Percentiles rank a stretch among this genome's conserved stretches.
Conservation (phyloP, 352 stramenopile species). For the Pythium pyrilobum region DNA sequence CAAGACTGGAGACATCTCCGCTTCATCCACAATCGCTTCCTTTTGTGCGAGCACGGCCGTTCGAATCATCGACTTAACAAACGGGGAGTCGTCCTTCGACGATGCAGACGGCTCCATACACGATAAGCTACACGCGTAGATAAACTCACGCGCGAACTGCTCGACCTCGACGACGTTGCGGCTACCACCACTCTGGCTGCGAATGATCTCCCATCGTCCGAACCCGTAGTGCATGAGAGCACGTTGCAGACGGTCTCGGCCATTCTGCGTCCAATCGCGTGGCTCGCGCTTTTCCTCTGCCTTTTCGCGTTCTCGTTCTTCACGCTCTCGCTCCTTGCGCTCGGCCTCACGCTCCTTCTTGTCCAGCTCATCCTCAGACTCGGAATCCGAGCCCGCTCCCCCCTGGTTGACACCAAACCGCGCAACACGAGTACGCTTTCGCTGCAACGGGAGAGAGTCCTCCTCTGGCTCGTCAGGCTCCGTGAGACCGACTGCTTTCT, state of each 20-base stretch:
- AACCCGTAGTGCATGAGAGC: constrained; percentile 87
- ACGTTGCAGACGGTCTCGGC: constrained; percentile 75
- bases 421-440: constrained; percentile 80
- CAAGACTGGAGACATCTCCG: constrained; percentile 62
- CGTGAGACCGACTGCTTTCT: constrained; percentile 93
- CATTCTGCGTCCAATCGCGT: constrained; percentile 85
- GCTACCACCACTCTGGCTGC: constrained; percentile 83
- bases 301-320: constrained; percentile 33
- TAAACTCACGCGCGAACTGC: constrained; percentile 80
- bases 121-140: constrained; percentile 79
- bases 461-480: constrained; percentile 64
- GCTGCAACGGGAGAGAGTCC: constrained; percentile 68
- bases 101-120: constrained; percentile 46
- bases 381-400: constrained; percentile 41
- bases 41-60: constrained; percentile 55
- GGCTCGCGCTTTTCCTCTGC: constrained; percentile 59
- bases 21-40: constrained; percentile 69
- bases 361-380: constrained; percentile 58
- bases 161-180: constrained; percentile 80
- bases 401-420: constrained; percentile 57
- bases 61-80: constrained; percentile 77
- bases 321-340: constrained; percentile 32
- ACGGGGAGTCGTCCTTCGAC: constrained; percentile 76
- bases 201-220: constrained; percentile 84
- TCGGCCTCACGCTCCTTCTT: constrained; percentile 42